These are phyloP conservation scores for Sordaria brevicollis DNA, from an alignment of 495 filamentous ascomycete genomes.

Conservation along the genomic window DNA sequence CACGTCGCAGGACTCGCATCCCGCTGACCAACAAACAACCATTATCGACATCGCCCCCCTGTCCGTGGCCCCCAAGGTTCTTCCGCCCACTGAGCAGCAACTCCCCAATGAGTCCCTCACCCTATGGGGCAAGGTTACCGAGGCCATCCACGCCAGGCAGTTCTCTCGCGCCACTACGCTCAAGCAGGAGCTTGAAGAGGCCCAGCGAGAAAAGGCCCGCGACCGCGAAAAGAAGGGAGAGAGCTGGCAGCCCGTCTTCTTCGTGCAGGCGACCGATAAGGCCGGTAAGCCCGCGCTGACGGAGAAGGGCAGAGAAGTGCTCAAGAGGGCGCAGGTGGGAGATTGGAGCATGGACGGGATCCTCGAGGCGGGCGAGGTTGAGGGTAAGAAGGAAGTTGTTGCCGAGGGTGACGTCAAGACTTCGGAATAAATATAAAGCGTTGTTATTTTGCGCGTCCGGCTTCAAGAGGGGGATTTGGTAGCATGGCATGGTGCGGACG, in stretches of 20 bases:
- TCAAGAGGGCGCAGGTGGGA: slow-evolving; percentile 55
- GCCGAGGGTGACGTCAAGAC: too few species aligned
- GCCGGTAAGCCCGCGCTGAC: slow-evolving; percentile 71
- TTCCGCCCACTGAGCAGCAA: slow-evolving; percentile 67
- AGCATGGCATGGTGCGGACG: background rate
- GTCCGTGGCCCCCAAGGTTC: slow-evolving; percentile 58
- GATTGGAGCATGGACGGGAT: slow-evolving; percentile 43
- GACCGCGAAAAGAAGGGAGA: slow-evolving; percentile 55
- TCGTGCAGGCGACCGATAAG: slow-evolving; percentile 62
- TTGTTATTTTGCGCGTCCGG: background rate
- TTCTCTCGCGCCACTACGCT: slow-evolving; percentile 72
- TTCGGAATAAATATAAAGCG: background rate
- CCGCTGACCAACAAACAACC: slow-evolving; percentile 51
- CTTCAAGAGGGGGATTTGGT: background rate
- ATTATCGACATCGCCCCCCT: slow-evolving; percentile 82
- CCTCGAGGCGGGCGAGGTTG: slow-evolving; percentile 5
- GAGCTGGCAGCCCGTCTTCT: slow-evolving; percentile 84
- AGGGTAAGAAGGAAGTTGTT: background rate
- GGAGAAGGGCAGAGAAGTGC: slow-evolving; percentile 59
- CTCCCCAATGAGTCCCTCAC: slow-evolving; percentile 82
- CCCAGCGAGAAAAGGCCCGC: slow-evolving; percentile 74
- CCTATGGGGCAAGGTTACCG: slow-evolving; percentile 80
- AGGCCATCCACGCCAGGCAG: slow-evolving; percentile 76
- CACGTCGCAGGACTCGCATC: slow-evolving; percentile 24
- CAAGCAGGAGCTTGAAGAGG: slow-evolving; percentile 87